Conservation (phyloP, 2,329 filamentous ascomycete genomes). For the Aaosphaeria pasadenensis region DNA sequence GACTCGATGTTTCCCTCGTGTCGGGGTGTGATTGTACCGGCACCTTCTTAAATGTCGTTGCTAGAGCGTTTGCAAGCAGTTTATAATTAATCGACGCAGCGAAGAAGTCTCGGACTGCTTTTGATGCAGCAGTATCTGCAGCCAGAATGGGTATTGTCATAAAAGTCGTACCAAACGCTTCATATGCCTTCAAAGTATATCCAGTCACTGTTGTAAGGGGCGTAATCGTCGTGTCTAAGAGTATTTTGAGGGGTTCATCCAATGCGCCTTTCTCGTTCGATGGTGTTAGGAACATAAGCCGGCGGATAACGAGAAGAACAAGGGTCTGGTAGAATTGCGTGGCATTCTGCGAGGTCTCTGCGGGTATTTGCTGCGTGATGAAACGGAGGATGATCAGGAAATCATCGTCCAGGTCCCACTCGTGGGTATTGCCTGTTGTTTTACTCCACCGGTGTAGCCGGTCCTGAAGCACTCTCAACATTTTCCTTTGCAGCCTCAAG, state of each 20-base stretch:
- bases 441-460: constrained; percentile 1
- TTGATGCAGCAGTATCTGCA: constrained; percentile 17
- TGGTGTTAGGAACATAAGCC: neutral
- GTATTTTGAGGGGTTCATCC: constrained; percentile 2
- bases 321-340: constrained; percentile 31
- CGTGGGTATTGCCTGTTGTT: constrained; percentile 6
- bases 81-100: constrained; percentile 52
- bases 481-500: constrained; percentile 38
- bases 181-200: constrained; percentile 36
- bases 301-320: constrained; percentile 16
- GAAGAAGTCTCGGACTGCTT: constrained; percentile 34
- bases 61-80: constrained; percentile 35
- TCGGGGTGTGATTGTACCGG: constrained; percentile 22
- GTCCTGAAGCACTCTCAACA: constrained; percentile 32
- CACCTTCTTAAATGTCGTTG: constrained; percentile 23
- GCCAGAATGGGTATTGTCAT: constrained; percentile 40
- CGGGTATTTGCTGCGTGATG: constrained; percentile 29
- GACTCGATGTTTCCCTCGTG: constrained; percentile 37
- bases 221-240: constrained; percentile 21
- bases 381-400: constrained; percentile 24
- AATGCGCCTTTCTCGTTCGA: constrained; percentile 1
- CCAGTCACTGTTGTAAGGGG: constrained; percentile 32
- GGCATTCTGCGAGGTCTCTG: constrained; percentile 30
- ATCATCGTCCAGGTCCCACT: constrained; percentile 8
- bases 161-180: constrained; percentile 41